Evolutionary conservation across 2,329 filamentous ascomycete species (phyloP).

Genomic region (Verticillium zaregamsianum): DNA sequence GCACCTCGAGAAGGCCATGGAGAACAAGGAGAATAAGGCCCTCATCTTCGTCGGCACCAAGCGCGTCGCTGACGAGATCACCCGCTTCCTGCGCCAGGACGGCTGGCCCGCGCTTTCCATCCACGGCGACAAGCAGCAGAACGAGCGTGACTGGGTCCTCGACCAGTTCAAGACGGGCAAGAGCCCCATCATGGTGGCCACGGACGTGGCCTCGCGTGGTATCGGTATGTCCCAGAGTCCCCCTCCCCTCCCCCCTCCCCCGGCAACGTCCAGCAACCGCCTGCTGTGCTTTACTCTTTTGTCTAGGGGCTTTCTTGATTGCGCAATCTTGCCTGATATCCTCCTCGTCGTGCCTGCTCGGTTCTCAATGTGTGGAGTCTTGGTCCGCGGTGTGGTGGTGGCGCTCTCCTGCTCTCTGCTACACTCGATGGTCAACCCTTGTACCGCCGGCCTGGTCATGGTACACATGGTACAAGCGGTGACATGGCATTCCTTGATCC

Average conservation of each 20-base stretch:
- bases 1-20: constrained; percentile 97
- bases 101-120: constrained; percentile 95
- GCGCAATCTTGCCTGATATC: constrained; percentile 90
- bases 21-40: constrained; percentile 91
- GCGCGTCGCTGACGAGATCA: constrained; percentile 96
- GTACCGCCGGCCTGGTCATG: constrained; percentile 45
- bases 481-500: constrained; percentile 75
- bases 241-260: constrained; percentile 38
- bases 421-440: constrained; percentile 74
- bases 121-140: constrained; percentile 98
- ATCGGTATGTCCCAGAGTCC: constrained; percentile 86
- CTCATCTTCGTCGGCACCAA: constrained; percentile 93
- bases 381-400: constrained; percentile 69
- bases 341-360: constrained; percentile 78
- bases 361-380: constrained; percentile 81
- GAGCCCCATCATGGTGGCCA: constrained; percentile 99
- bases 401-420: constrained; percentile 47
- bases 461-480: constrained; percentile 66
- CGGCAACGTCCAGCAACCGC: constrained; percentile 56
- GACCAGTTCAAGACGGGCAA: constrained; percentile 99
- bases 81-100: constrained; percentile 92
- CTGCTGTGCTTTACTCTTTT: constrained; percentile 86
- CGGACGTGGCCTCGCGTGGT: constrained; percentile 99
- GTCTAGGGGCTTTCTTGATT: constrained; percentile 82
- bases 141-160: constrained; percentile 98